phyloP scores from a whole-genome alignment of 2,329 filamentous ascomycete genomes.

The Macrophomina pseudophaseolina region DNA sequence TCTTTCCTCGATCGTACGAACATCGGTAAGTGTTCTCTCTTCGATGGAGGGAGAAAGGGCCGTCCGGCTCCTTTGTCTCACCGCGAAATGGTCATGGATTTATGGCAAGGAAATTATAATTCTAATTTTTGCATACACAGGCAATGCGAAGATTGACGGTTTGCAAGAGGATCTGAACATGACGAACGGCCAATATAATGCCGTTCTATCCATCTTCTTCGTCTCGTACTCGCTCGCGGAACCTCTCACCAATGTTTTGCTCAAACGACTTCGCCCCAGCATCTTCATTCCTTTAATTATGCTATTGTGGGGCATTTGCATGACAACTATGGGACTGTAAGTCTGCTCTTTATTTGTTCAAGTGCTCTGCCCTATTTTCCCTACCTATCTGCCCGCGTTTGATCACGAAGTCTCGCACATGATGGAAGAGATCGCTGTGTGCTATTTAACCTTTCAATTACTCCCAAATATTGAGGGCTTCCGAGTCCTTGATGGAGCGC shows the following conservation, averaged over 20 bases:
- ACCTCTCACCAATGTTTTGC: slow-evolving; percentile 76
- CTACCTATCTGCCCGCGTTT: too few species aligned
- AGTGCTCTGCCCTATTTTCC: too few species aligned
- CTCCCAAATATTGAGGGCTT: too few species aligned
- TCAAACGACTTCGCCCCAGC: slow-evolving; percentile 76
- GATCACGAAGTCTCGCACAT: background rate
- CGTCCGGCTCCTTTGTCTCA: too few species aligned
- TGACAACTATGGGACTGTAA: slow-evolving; percentile 70
- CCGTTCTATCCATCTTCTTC: slow-evolving; percentile 82
- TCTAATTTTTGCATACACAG: slow-evolving; percentile 38
- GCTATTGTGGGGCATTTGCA: slow-evolving; percentile 70
- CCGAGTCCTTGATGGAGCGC: too few species aligned
- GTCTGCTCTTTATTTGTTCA: slow-evolving; percentile 41
- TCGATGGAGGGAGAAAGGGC: too few species aligned
- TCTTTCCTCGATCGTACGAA: slow-evolving; percentile 76
- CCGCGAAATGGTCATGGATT: too few species aligned
- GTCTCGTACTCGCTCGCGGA: slow-evolving; percentile 83
- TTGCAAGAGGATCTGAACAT: slow-evolving; percentile 65
- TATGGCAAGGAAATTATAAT: background rate
- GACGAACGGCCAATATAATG: slow-evolving; percentile 71
- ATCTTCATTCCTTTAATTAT: slow-evolving; percentile 85
- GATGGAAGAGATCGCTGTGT: too few species aligned
- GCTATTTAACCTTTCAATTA: too few species aligned
- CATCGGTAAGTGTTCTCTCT: slow-evolving; percentile 48
- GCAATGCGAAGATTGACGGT: slow-evolving; percentile 69